A percentile compares a stretch with the other conserved stretches of the same genome.
Evolutionary conservation across 2,329 filamentous ascomycete genomes (phyloP).

Genomic region (Emergomyces orientalis): DNA sequence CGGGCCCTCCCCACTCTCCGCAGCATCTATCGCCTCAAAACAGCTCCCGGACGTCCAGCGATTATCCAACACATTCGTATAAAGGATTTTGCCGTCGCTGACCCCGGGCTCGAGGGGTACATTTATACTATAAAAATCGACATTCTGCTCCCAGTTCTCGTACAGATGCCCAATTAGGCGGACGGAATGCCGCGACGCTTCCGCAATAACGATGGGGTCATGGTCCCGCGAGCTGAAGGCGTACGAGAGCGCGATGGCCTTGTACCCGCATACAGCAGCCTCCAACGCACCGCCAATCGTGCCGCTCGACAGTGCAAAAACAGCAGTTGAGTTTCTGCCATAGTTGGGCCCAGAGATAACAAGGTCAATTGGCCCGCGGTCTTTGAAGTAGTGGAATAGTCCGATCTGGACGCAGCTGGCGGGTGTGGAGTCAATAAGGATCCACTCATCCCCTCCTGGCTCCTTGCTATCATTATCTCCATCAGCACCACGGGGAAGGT

Average conservation of each 20-base stretch:
- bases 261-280: slow-evolving; percentile 60
- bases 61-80: slow-evolving; percentile 81
- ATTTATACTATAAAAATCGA: slow-evolving; percentile 86
- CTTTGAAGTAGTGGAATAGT: slow-evolving; percentile 66
- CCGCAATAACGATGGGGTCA: slow-evolving; percentile 69
- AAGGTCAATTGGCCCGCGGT: slow-evolving; percentile 62
- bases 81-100: slow-evolving; percentile 62
- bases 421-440: slow-evolving; percentile 71
- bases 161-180: slow-evolving; percentile 70
- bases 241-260: slow-evolving; percentile 74
- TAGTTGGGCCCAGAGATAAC: slow-evolving; percentile 77
- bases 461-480: slow-evolving; percentile 42
- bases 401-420: slow-evolving; percentile 76
- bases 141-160: slow-evolving; percentile 61
- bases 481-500: slow-evolving; percentile 44
- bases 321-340: slow-evolving; percentile 69
- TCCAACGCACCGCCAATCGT: slow-evolving; percentile 71
- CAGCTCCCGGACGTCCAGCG: slow-evolving; percentile 78
- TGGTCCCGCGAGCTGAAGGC: slow-evolving; percentile 84
- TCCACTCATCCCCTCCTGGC: slow-evolving; percentile 58
- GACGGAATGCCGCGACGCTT: slow-evolving; percentile 64
- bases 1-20: slow-evolving; percentile 49
- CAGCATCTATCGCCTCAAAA: slow-evolving; percentile 67
- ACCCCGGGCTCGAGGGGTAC: slow-evolving; percentile 75
- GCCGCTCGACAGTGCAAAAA: slow-evolving; percentile 68